Base-by-base conservation (phyloP, 2,329 filamentous ascomycete genomes). In the Tolypocladium nubicola region DNA sequence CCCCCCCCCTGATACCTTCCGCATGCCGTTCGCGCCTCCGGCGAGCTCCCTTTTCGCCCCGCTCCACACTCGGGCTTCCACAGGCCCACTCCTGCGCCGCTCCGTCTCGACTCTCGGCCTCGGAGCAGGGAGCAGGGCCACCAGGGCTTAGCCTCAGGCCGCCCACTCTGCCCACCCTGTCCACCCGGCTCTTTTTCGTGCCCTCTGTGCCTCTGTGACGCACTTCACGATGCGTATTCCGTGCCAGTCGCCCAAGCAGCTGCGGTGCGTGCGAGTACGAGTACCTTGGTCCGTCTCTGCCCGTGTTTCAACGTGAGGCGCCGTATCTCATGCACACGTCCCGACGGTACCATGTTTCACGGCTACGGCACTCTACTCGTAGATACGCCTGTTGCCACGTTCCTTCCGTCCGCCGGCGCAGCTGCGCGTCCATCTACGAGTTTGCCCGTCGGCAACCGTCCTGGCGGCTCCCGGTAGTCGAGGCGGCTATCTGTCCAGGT, bases 141-240 rank as follows among this genome's bases (percentile, higher is more conserved):
- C 56, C 50, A 54, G 33, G 55, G 21, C 43, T 40, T 47, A 26
- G 40, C 45, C 57, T 55, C 37, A 54, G 47, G 54, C 38, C 23
- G 38, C 55, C 8, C 37, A 23, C 37, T 39, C 19, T 53, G 56
- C 57, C 50, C 30, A 19, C 16, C 62, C 45, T 49, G 45, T 26
- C 30, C 10, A 33, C 58, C 66, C 66, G 66, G 53, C 58, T 63
- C 59, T 59, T 68, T 66, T 60, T 68, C 66, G 66, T 68, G 38
- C 53, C 21, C 45, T n/a, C n/a, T n/a, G n/a, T n/a, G n/a, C n/a
- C 38, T 59, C 47, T 35, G 30, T 21, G 47, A 50, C 47, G 47
- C 19, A 35, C 30, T 35, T 50, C 30, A 35, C 47, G 16, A 50
- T 50, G 47, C 9, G 16, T n/a, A 35, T 50, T 50, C 47, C 47